phyloP scores from a whole-genome alignment of 352 stramenopile species.

The Phytopythium litorale region DNA sequence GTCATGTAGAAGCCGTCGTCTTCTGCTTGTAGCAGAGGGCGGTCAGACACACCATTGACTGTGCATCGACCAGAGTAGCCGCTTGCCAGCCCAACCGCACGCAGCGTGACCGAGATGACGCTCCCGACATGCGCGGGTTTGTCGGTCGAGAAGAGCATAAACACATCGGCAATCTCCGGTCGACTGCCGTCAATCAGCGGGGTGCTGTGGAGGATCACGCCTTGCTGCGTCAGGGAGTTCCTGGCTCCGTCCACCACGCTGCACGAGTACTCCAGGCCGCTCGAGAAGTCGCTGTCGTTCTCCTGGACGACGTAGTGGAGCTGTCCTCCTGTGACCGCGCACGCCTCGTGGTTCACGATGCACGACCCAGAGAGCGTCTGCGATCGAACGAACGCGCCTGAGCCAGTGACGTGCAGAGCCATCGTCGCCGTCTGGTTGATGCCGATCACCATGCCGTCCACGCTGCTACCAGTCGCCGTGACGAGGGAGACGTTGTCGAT shows the following conservation, averaged over 20 bases:
- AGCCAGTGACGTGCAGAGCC: conserved; percentile 5
- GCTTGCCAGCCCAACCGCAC: conserved; percentile 27
- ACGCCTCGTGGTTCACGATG: conserved; percentile 27
- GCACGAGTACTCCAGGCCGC: conserved; percentile 29
- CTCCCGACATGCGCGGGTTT: conserved; percentile 51
- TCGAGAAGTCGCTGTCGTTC: conserved; percentile 36
- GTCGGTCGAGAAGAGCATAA: conserved; percentile 61
- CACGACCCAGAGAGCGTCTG: conserved; percentile 24
- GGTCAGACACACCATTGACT: conserved; percentile 40
- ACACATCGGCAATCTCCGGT: conserved; percentile 35
- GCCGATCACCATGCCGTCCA: background rate
- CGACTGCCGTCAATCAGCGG: conserved; percentile 33
- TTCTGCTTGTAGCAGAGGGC: conserved; percentile 37
- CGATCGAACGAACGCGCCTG: conserved; percentile 3
- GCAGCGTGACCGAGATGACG: conserved; percentile 52
- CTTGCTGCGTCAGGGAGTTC: conserved; percentile 18
- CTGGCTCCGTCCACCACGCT: conserved; percentile 22
- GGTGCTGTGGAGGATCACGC: conserved; percentile 19
- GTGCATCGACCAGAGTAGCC: conserved; percentile 47
- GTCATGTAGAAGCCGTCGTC: conserved; percentile 66
- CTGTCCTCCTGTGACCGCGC: conserved; percentile 17
- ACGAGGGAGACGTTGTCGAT: conserved; percentile 8
- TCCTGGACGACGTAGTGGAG: conserved; percentile 39
- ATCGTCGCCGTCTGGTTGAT: conserved; percentile 4
- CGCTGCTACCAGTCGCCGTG: too few species aligned